Percentiles rank a stretch among this genome's conserved stretches.
Conservation (phyloP, 345 rosid genomes). For the Eucalyptus cladocalyx region DNA sequence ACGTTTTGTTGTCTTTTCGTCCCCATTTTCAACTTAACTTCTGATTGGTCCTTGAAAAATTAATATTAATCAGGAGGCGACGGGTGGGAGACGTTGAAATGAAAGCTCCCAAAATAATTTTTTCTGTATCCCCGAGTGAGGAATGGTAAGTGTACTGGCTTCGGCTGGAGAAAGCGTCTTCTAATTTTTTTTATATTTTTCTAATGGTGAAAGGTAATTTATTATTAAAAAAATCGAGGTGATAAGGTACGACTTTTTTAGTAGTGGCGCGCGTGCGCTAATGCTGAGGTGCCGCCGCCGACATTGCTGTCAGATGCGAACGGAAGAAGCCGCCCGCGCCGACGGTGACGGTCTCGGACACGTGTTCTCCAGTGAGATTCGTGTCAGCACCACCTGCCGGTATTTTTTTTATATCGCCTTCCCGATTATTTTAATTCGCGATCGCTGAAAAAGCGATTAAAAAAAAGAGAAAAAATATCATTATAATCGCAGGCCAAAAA, state of each 20-base stretch:
- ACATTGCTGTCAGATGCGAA: neutral
- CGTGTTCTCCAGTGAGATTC: constrained; percentile 4
- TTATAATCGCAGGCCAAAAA: neutral
- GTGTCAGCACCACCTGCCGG: neutral
- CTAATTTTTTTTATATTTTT: neutral
- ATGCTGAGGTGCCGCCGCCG: neutral
- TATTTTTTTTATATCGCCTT: neutral
- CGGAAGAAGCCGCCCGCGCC: neutral
- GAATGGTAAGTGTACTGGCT: neutral
- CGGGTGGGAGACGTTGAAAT: neutral
- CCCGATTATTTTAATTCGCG: neutral
- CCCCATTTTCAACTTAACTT: neutral
- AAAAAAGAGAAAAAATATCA: neutral
- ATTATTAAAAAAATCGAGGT: neutral
- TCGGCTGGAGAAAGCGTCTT: neutral
- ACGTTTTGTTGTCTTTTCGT: neutral
- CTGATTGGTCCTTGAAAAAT: neutral
- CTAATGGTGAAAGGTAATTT: neutral
- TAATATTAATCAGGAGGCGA: neutral
- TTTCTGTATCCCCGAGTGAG: neutral
- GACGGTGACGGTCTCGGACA: neutral
- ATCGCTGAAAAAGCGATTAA: neutral
- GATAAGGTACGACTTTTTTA: neutral
- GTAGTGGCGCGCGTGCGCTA: neutral
- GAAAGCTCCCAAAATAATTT: neutral